Evolutionary conservation across 2,329 filamentous ascomycete genomes (phyloP).

Genomic region (Clonostachys rhizophaga): DNA sequence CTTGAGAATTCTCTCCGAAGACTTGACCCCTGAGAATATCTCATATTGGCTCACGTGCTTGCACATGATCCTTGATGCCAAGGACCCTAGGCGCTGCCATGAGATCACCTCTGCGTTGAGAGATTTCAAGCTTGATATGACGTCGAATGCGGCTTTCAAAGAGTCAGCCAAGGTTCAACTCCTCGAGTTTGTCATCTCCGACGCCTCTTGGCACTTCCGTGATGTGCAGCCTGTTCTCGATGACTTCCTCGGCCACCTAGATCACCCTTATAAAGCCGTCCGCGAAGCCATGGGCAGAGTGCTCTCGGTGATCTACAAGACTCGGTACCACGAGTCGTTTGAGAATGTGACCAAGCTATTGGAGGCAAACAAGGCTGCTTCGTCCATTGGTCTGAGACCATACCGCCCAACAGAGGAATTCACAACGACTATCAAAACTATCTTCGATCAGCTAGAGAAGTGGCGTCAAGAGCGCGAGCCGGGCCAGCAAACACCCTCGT

Average conservation of each 20-base stretch:
- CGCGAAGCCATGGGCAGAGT: constrained; percentile 91
- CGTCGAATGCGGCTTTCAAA: constrained; percentile 96
- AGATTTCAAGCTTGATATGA: constrained; percentile 87
- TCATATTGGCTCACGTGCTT: constrained; percentile 94
- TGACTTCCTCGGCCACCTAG: constrained; percentile 85
- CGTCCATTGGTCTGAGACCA: constrained; percentile 78
- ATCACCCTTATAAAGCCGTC: constrained; percentile 97
- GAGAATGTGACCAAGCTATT: constrained; percentile 72
- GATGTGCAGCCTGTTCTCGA: constrained; percentile 82
- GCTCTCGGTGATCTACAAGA: constrained; percentile 82
- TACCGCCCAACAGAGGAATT: constrained; percentile 79
- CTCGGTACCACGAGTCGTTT: constrained; percentile 91
- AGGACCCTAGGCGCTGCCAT: constrained; percentile 83
- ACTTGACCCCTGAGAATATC: constrained; percentile 88
- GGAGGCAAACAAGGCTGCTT: constrained; percentile 71
- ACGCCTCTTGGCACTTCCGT: constrained; percentile 95
- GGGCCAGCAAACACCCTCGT: constrained; percentile 87
- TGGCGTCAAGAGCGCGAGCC: constrained; percentile 84
- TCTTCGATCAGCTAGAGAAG: constrained; percentile 75
- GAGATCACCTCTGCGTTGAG: constrained; percentile 81
- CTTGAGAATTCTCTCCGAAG: constrained; percentile 81
- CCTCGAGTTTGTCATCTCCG: constrained; percentile 80
- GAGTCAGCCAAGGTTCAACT: constrained; percentile 95
- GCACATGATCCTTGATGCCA: constrained; percentile 81
- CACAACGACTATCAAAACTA: constrained; percentile 61